Percentiles rank a stretch among this genome's conserved stretches.
phyloP scores from a whole-genome alignment of 2,329 filamentous ascomycete genomes.

The Pezizomycotina sp. region DNA sequence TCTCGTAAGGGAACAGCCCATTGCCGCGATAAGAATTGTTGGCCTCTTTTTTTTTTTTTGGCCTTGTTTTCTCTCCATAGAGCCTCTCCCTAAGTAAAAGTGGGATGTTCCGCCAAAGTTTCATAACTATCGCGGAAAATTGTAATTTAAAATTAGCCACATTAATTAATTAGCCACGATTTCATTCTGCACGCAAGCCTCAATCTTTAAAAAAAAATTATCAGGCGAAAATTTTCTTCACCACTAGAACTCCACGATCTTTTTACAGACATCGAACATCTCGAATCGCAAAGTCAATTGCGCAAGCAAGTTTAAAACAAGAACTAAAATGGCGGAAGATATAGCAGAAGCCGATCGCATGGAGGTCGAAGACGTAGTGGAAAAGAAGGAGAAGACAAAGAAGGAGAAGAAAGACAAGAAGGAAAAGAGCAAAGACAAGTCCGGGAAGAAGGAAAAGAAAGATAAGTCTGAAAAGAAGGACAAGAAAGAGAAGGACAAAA shows the following conservation, averaged over 20 bases:
- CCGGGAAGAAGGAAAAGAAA: slow-evolving; percentile 28
- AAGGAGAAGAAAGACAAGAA: slow-evolving; percentile 15
- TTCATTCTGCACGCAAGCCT: too few relatives aligned
- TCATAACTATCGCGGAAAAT: too few relatives aligned
- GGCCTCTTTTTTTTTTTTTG: not conserved
- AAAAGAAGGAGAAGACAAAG: slow-evolving; percentile 15
- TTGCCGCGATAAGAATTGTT: not conserved
- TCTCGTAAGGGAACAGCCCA: not conserved
- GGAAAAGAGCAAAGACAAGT: slow-evolving; percentile 36
- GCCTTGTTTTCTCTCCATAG: not conserved
- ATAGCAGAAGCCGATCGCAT: slow-evolving; percentile 1
- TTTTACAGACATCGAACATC: not conserved
- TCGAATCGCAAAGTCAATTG: not conserved
- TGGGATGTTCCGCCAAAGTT: not conserved
- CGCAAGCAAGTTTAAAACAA: not conserved
- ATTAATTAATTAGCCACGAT: too few relatives aligned
- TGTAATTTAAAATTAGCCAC: too few relatives aligned
- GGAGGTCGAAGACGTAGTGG: slow-evolving; percentile 3
- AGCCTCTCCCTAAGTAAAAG: not conserved
- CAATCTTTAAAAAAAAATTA: too few relatives aligned
- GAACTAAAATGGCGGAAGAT: not conserved
- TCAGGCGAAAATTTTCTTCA: too few relatives aligned
- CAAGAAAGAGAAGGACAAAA: not conserved
- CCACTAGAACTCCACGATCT: not conserved
- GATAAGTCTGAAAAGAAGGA: slow-evolving; percentile 1